Evolutionary conservation across 306 rosid species (phyloP), one percentile per base, ranked within the genome.

Genomic region (Ochetophila trinervis): DNA sequence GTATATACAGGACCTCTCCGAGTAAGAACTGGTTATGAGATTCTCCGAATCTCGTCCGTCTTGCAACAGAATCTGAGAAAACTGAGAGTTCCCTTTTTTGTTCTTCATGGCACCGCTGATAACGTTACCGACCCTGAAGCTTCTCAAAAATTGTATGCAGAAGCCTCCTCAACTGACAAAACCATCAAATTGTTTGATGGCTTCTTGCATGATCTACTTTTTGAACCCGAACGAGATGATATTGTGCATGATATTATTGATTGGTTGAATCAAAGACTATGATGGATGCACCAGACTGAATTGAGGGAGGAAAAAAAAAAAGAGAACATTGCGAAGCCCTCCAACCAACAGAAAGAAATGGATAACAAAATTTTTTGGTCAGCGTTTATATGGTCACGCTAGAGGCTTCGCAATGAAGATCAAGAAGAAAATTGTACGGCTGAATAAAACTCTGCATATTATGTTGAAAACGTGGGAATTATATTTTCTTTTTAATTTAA

Each of bases 51-150:
- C 19, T 58, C 99, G 34, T 76, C 80, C 60, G 78, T 20, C 79
- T 77, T 93, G 86, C 94, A 93, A 78, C 88, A 75, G 68, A 93
- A 90, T 47, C 71, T 86, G 17, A 72, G 70, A 60, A 90, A 80
- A 67, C 0, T 93, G 53, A 74, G 60, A 70, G 86, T 83, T 55
- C 99, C 97, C n/a, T 93, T 93, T 58, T 52, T 87, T 8, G 94
- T 93, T 68, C 91, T 93, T 34, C 99, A 93, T 22, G 99, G 99
- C 57, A 83, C 85, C 19, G 91, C 80, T 14, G 99, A 93, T 65
- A 80, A 85, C 15, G 87, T 93, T 17, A 90, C 97, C 8, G 97
- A 90, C 36, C 99, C 96, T 5, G 45, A 21, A 49, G 97, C 96
- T 63, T 79, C 99, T 58, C 70, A 44, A 57, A 93, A 77, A 68